Conservation (phyloP, 2,329 filamentous ascomycete species). For the Colletotrichum sp. region DNA sequence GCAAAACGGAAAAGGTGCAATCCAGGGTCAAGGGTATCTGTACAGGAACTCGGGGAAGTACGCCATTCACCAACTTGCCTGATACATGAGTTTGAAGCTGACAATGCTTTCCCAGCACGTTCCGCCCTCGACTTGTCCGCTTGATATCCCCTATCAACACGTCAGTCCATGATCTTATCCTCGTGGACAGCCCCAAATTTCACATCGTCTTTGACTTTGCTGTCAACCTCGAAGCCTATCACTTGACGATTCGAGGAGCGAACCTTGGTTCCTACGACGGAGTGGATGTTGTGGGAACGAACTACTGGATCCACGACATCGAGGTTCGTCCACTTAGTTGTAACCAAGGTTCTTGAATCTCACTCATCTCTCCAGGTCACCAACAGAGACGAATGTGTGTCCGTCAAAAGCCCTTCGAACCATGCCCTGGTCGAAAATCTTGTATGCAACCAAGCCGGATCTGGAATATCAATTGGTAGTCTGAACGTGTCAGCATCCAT, state of each 20-base stretch:
- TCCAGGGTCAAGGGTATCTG: not conserved
- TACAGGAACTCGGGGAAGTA: not conserved
- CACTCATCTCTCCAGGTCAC: not conserved
- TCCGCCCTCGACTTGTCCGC: not conserved
- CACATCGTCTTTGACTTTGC: not conserved
- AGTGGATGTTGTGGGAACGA: not conserved
- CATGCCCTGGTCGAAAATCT: not conserved
- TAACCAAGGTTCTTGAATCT: fast-evolving
- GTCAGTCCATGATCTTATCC: not conserved
- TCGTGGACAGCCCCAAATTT: not conserved
- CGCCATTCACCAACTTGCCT: not conserved
- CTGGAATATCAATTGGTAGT: not conserved
- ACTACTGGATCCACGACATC: not conserved
- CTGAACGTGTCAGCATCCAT: not conserved
- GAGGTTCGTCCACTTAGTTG: fast-evolving
- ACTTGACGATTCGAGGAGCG: not conserved
- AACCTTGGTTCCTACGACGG: not conserved
- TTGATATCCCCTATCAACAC: not conserved
- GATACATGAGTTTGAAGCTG: not conserved
- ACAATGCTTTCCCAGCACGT: not conserved
- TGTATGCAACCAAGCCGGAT: not conserved
- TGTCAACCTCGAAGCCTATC: not conserved
- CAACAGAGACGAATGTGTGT: not conserved
- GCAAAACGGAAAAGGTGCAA: not conserved
- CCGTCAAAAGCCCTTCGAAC: not conserved